Evolutionary conservation across 192 early-diverging fungal genomes (phyloP), one percentile per base, ranked within the genome.

Genomic region (Neocallimastix lanati): DNA sequence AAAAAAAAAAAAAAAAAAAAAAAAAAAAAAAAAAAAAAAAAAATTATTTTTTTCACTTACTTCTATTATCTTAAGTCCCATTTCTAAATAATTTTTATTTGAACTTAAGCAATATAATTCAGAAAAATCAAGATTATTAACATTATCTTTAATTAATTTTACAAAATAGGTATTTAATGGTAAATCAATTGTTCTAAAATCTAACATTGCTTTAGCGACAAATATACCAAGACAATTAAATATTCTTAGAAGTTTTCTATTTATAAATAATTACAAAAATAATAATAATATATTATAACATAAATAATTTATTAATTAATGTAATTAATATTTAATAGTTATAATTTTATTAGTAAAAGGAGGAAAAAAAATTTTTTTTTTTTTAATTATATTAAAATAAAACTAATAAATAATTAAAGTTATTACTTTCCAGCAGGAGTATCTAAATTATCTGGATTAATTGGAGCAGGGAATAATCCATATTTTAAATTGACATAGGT

Each of bases 191-290:
- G 94, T 89, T 76, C 96, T 86, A 33, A 88, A 88, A 80, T 98
- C 96, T 35, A 96, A 83, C 84, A 97, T 84, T 1, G 93, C 92
- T 84, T 96, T 95, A 29, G 94, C 94, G 18, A 96, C 89, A 84
- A 97, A 94, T 76, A 92, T 93, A 16, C 96, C 96, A 4, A 95
- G 80, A 0, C 89, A 86, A 77, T 86, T 86, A 86, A 96, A 96
- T 81, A 95, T 79, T 29, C 83, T 81, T 11, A 93, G 50, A 35
- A 85, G 85, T 80, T 88, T 86, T 40, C 88, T 90, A 82, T n/a
- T n/a, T n/a, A n/a, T n/a, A n/a, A n/a, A n/a, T n/a, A n/a, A n/a
- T n/a, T n/a, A n/a, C n/a, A n/a, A n/a, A n/a, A n/a, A n/a, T n/a
- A n/a, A n/a, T n/a, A n/a, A n/a, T n/a, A n/a, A n/a, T n/a, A n/a